A percentile compares a stretch with the other conserved stretches of the same genome.
These are phyloP conservation scores for Penicillium canescens DNA, from an alignment of 495 filamentous ascomycete species.

Conservation along the genomic window DNA sequence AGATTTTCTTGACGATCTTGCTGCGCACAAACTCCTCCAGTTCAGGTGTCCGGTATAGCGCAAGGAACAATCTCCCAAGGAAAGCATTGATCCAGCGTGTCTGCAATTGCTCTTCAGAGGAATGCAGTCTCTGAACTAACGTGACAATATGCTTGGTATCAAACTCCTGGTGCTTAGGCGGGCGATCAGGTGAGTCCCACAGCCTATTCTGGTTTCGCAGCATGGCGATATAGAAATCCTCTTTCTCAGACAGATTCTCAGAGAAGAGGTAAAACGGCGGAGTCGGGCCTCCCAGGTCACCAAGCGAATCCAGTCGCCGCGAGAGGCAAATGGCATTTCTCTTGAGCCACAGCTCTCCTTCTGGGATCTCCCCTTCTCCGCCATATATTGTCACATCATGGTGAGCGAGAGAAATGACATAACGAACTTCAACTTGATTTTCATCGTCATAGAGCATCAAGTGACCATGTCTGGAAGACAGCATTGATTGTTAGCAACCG, in stretches of 20 bases:
- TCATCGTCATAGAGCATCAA: slow-evolving; percentile 95
- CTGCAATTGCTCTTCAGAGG: slow-evolving; percentile 87
- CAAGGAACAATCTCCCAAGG: slow-evolving; percentile 83
- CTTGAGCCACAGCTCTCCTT: slow-evolving; percentile 94
- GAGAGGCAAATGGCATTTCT: slow-evolving; percentile 88
- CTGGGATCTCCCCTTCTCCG: slow-evolving; percentile 76
- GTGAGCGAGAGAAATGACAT: slow-evolving; percentile 89
- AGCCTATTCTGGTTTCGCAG: slow-evolving; percentile 78
- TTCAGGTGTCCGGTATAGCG: slow-evolving; percentile 79
- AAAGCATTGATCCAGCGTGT: slow-evolving; percentile 94
- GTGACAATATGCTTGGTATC: slow-evolving; percentile 82
- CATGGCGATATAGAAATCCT: slow-evolving; percentile 96
- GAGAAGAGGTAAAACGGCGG: slow-evolving; percentile 94
- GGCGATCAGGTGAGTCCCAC: slow-evolving; percentile 52
- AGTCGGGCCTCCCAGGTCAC: slow-evolving; percentile 56
- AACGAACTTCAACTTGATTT: slow-evolving; percentile 87
- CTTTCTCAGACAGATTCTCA: slow-evolving; percentile 90
- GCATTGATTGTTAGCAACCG: slow-evolving; percentile 18
- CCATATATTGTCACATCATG: slow-evolving; percentile 85
- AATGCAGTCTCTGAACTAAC: slow-evolving; percentile 85
- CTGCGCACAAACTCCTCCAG: slow-evolving; percentile 74
- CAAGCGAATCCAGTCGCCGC: slow-evolving; percentile 63
- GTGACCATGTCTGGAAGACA: slow-evolving; percentile 73
- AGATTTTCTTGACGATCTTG: slow-evolving; percentile 96
- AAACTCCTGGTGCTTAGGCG: slow-evolving; percentile 75